Evolutionary conservation across 2,329 filamentous ascomycete species (phyloP), one percentile per base, ranked within the genome.

Genomic region (Clonostachys solani): DNA sequence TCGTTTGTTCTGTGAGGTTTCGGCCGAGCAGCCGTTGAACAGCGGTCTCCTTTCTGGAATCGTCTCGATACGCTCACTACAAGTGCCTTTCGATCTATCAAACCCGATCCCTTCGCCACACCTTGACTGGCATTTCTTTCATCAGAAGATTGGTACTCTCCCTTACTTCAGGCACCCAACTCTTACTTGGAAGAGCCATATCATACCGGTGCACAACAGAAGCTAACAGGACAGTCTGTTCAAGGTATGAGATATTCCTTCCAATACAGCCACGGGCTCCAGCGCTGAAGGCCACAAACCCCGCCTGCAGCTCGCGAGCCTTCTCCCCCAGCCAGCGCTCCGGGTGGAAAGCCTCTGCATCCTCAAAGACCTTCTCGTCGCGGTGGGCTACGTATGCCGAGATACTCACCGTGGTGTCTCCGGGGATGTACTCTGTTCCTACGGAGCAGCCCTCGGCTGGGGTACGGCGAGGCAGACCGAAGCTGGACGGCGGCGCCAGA

Each of bases 201-300:
- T 29, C 23, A 29, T 29, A 29, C 23, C 23, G 23, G 9, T 29
- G 23, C 23, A 29, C 23, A 29, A 29, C 23, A 29, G 23, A 29
- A 29, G 23, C 23, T 8, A 29, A 9, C 8, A 29, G 23, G 8
- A 29, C 23, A 2, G 66, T 67, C 54, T 77, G 72, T 55, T 77
- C 73, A 10, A 77, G 55, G 47, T 73, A 62, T 6, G 57, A 60
- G 15, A 66, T 65, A 34, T 66, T 67, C 33, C 63, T 56, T 1
- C 73, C 71, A 4, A 74, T 56, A 47, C 73, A 75, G n/a, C 58
- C 58, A 12, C 71, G 54, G 5, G 61, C 60, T 2, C 69, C 72
- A 43, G 64, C 70, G 19, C 42, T 43, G 13, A 43, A 43, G 23
- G 16, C 9, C 23, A 29, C 23, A 9, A 29, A 29, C 6, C 23